Conservation (phyloP, 2,329 filamentous ascomycete species). For the Lecanosticta acicola region DNA sequence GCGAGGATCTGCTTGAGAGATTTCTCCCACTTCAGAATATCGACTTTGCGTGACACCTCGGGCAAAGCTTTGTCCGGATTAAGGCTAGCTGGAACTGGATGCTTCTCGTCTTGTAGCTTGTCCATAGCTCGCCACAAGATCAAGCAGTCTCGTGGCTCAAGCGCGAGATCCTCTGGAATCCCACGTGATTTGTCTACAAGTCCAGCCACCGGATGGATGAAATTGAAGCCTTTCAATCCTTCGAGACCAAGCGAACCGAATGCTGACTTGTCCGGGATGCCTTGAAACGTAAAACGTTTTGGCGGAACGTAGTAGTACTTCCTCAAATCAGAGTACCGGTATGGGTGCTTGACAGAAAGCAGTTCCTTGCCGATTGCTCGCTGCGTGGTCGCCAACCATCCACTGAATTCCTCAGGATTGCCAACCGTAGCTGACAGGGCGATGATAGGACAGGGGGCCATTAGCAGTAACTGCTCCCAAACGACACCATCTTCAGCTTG, state of each 20-base stretch:
- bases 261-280: conserved; percentile 41
- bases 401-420: conserved; percentile 64
- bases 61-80: conserved; percentile 48
- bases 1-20: conserved; percentile 54
- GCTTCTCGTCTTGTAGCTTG: conserved; percentile 46
- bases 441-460: conserved; percentile 71
- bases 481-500: conserved; percentile 69
- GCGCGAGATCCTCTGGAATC: conserved; percentile 59
- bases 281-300: conserved; percentile 46
- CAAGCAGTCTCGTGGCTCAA: conserved; percentile 68
- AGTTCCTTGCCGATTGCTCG: conserved; percentile 57
- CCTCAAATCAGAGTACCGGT: conserved; percentile 71
- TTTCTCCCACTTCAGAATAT: conserved; percentile 62
- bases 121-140: conserved; percentile 60
- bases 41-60: conserved; percentile 55
- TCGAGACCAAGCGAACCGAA: conserved; percentile 46
- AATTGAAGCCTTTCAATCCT: conserved; percentile 47
- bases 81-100: conserved; percentile 45
- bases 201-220: conserved; percentile 62
- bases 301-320: conserved; percentile 63
- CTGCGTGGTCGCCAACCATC: conserved; percentile 63
- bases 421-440: conserved; percentile 75
- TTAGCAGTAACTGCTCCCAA: conserved; percentile 71
- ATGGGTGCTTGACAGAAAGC: conserved; percentile 61
- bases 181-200: conserved; percentile 57